Evolutionary conservation across 2,329 filamentous ascomycete species (phyloP), one percentile per base, ranked within the genome.

Genomic region (Didymella pinodella): DNA sequence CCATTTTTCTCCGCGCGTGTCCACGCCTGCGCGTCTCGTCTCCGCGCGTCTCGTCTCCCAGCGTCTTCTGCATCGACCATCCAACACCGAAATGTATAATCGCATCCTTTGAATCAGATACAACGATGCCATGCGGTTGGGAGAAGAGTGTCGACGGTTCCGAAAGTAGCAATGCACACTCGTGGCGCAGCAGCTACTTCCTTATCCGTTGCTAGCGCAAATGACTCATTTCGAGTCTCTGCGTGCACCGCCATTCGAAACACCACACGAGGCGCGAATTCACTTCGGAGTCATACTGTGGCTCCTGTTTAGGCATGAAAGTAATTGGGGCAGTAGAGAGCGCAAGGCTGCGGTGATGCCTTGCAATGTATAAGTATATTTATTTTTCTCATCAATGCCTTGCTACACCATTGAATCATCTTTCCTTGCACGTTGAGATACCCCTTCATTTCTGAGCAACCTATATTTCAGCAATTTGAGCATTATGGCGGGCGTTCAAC

Each of bases 161-260:
- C 31, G 6, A 22, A 12, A 29, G 32, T 7, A 40, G 36, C 36
- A 12, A 22, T 16, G 11, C 10, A 18, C 5, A 14, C 14, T 12
- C 52, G 62, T 66, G 64, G 65, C 64, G 66, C 64, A 64, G 61
- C 48, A 40, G 36, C 48, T 41, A 4, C 7, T 34, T 56, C 41
- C 25, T 3, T 18, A 32, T 50, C 16, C 16, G 22, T 25, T 26
- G 54, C 59, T 71, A 69, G 68, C 61, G 65, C 40, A 29, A 51
- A 70, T 72, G 68, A 72, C 53, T 72, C 68, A 72, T 60, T 64
- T 65, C 64, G n/a, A 50, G 57, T 68, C 65, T 67, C 59, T 44
- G 16, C 44, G 12, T 26, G 25, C 44, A 56, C 40, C 48, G 54
- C 52, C 51, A 52, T 54, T 51, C 48, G 10, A 48, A 48, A 49